phyloP scores from a whole-genome alignment of 257 asterid species.

The Cynanchum wilfordii region DNA sequence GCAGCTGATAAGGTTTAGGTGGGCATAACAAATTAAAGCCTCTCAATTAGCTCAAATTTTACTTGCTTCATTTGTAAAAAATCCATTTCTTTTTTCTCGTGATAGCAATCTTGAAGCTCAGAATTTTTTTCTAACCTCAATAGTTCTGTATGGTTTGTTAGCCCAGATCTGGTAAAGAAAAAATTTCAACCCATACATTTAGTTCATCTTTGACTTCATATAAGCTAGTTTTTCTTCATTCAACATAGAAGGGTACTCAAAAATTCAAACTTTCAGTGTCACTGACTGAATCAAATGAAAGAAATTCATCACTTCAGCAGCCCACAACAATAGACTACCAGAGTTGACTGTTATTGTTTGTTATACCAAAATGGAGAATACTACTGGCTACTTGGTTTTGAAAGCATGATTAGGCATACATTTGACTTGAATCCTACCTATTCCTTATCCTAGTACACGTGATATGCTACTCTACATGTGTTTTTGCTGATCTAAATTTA shows the following conservation, averaged over 20 bases:
- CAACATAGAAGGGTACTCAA: background rate
- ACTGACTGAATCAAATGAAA: slow-evolving; percentile 10
- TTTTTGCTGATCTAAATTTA: background rate
- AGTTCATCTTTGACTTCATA: background rate
- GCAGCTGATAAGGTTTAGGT: background rate
- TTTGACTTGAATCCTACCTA: background rate
- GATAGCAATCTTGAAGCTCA: background rate
- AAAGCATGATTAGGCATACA: background rate
- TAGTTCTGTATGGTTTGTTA: background rate
- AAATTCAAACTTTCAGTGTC: slow-evolving; percentile 10
- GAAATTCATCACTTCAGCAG: background rate
- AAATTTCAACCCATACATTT: background rate
- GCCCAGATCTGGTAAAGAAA: background rate
- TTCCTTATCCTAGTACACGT: background rate
- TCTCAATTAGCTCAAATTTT: background rate
- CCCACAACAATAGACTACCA: background rate
- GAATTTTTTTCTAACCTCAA: background rate
- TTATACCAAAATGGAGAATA: background rate
- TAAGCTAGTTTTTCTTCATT: background rate
- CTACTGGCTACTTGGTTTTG: background rate
- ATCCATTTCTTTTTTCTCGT: background rate
- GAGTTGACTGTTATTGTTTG: background rate
- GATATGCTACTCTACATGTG: background rate
- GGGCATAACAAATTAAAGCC: background rate
- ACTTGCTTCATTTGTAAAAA: background rate